Evolutionary conservation across 164 flowering plant species (phyloP).

Genomic region (Dillenia turbinata): DNA sequence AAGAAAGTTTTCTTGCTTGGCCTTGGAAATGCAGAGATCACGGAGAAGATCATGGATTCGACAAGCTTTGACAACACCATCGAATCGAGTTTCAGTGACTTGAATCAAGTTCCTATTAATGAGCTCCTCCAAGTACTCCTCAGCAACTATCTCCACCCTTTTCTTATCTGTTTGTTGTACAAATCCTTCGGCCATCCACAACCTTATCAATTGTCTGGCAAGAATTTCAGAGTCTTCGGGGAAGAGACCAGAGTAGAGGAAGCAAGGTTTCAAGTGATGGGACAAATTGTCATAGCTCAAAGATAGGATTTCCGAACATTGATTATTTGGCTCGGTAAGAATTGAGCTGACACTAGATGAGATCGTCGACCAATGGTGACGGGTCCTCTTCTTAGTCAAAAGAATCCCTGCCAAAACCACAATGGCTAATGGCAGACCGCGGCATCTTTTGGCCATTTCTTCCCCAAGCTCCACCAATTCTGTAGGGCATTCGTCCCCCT

Average conservation of each 20-base stretch:
- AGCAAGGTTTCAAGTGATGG: constrained; percentile 8
- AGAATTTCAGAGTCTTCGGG: constrained; percentile 11
- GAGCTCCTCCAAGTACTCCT: constrained; percentile 6
- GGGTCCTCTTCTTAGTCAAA: not conserved
- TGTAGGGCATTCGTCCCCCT: not conserved
- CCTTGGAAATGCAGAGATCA: not conserved
- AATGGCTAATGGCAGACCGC: constrained; percentile 14
- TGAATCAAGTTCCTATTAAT: constrained; percentile 5
- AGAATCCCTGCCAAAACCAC: constrained; percentile 5
- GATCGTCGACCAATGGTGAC: not conserved
- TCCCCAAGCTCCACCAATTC: not conserved
- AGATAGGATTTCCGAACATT: not conserved
- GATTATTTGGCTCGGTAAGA: not conserved
- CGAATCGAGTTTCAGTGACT: not conserved
- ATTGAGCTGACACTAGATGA: not conserved
- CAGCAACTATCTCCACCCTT: constrained; percentile 5
- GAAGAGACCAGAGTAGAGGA: constrained; percentile 16
- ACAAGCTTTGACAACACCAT: constrained; percentile 8
- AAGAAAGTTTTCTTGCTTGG: not conserved
- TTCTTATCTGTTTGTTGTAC: not conserved
- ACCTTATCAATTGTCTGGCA: constrained; percentile 3
- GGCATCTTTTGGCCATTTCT: constrained; percentile 4
- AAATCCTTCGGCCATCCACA: constrained; percentile 28
- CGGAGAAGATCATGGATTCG: constrained; percentile 13
- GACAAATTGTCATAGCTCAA: constrained; percentile 10